phyloP scores from a whole-genome alignment of 495 filamentous ascomycete species.

The Aspergillus mulundensis region DNA sequence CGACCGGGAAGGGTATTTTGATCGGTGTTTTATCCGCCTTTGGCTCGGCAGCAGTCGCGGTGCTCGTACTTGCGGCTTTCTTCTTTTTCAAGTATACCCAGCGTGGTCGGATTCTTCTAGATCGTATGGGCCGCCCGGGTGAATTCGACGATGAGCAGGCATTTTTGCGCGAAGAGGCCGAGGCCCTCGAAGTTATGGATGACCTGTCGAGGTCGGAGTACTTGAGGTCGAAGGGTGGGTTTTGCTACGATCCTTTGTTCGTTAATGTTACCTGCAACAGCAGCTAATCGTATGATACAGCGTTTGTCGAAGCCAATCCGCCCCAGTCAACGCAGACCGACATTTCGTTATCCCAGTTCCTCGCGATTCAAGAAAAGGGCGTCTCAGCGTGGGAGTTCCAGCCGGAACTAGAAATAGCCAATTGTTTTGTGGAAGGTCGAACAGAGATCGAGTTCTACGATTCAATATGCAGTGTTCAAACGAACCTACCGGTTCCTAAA shows the following conservation, averaged over 20 bases:
- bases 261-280: neutral
- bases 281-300: slow-evolving; percentile 42
- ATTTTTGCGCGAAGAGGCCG: slow-evolving; percentile 86
- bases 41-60: slow-evolving; percentile 81
- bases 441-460: slow-evolving; percentile 99
- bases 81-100: slow-evolving; percentile 93
- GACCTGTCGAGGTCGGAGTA: slow-evolving; percentile 88
- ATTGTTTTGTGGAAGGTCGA: slow-evolving; percentile 94
- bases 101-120: slow-evolving; percentile 85
- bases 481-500: slow-evolving; percentile 92
- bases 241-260: neutral
- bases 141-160: slow-evolving; percentile 98
- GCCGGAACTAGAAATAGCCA: slow-evolving; percentile 95
- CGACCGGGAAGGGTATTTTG: slow-evolving; percentile 75
- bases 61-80: slow-evolving; percentile 74
- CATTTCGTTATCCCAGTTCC: slow-evolving; percentile 93
- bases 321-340: slow-evolving; percentile 94
- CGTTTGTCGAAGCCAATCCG: slow-evolving; percentile 90
- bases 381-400: slow-evolving; percentile 99
- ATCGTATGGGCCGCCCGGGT: slow-evolving; percentile 88
- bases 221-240: slow-evolving; percentile 86
- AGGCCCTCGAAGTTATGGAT: slow-evolving; percentile 93
- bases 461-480: slow-evolving; percentile 94
- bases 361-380: slow-evolving; percentile 98
- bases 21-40: slow-evolving; percentile 97